phyloP scores from a whole-genome alignment of 306 rosid species.

The Argentina anserina region DNA sequence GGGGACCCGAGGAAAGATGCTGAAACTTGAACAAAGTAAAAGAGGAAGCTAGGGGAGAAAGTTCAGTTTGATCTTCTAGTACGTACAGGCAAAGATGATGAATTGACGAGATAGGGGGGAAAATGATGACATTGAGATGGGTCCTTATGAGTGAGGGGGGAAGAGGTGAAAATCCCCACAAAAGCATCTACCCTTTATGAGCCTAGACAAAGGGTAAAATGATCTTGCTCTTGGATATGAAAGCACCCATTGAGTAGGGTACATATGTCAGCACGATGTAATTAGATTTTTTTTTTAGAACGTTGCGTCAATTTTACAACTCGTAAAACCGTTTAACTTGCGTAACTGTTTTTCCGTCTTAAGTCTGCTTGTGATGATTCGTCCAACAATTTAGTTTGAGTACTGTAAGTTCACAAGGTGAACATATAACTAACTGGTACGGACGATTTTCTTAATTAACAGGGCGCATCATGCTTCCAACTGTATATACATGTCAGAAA shows the following conservation, averaged over 20 bases:
- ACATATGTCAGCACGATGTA: neutral
- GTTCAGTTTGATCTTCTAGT: neutral
- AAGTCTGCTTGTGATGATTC: no score
- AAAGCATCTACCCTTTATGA: slow-evolving; percentile 6
- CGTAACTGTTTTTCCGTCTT: no score
- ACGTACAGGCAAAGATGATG: neutral
- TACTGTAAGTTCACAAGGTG: no score
- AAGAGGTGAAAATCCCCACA: neutral
- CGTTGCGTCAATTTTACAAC: neutral
- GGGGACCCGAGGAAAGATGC: slow-evolving; percentile 45
- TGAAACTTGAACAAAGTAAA: slow-evolving; percentile 42
- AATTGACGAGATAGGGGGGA: neutral
- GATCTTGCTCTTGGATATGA: neutral
- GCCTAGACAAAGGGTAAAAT: slow-evolving; percentile 3
- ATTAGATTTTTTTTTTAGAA: neutral
- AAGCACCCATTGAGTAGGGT: neutral
- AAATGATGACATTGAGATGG: slow-evolving; percentile 1
- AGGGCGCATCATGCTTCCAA: no score
- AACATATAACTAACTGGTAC: no score
- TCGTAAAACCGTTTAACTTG: neutral
- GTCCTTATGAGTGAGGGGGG: neutral
- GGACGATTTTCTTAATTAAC: no score
- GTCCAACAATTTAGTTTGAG: no score
- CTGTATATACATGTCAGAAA: no score
- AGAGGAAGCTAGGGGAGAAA: slow-evolving; percentile 30